phyloP scores from a whole-genome alignment of 169 alveolate species.

The Eimeria necatrix region DNA sequence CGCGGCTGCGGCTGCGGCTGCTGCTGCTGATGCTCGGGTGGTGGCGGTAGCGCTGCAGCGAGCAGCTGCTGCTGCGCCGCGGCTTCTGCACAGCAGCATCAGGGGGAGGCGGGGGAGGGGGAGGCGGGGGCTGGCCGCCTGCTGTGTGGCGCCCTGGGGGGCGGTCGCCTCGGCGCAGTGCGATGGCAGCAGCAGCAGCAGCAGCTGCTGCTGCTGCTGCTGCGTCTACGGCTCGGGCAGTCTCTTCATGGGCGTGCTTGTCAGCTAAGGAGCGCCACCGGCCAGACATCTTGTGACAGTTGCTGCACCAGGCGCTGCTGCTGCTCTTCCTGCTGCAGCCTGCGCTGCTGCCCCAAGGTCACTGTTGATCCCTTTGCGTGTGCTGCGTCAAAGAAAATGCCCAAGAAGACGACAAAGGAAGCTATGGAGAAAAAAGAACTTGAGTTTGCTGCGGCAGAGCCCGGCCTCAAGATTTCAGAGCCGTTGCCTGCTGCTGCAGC shows the following conservation, averaged over 20 bases:
- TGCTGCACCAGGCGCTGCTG: constrained; percentile 7
- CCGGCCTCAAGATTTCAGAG: neutral
- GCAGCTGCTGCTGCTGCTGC: constrained; percentile 50
- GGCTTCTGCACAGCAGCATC: neutral
- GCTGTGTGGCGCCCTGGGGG: neutral
- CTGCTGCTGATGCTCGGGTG: neutral
- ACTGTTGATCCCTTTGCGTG: neutral
- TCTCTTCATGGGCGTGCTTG: neutral
- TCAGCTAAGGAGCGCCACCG: neutral
- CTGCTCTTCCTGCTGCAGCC: constrained; percentile 11
- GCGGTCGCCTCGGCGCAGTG: neutral
- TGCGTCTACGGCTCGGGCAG: constrained; percentile 19
- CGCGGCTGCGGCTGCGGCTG: neutral
- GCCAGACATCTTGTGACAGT: neutral
- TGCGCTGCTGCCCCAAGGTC: neutral
- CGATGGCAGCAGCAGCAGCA: constrained; percentile 15
- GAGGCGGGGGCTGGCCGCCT: neutral
- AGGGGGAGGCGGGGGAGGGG: constrained; percentile 18
- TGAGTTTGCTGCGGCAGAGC: too few species aligned
- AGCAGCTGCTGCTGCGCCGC: constrained; percentile 12
- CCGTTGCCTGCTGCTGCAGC: neutral
- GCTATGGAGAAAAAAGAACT: too few species aligned
- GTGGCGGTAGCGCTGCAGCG: constrained; percentile 13
- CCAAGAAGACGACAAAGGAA: neutral
- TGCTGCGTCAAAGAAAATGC: neutral